Base-by-base conservation (phyloP, 2,329 filamentous ascomycete species). In the Aureobasidium sp. region DNA sequence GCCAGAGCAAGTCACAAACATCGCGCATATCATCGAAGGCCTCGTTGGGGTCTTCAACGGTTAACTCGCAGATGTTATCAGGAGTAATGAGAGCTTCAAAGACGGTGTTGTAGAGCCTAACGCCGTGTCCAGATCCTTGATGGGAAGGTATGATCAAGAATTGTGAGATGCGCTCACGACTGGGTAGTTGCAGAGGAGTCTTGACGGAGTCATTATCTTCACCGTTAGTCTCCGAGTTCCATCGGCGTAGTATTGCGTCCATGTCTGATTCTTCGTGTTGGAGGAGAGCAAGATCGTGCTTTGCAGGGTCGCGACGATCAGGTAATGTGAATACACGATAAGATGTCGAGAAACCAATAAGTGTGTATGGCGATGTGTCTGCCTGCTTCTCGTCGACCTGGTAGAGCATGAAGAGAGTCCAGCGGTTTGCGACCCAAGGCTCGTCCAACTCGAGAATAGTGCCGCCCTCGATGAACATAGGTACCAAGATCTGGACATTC, bases 381-480 rank as follows among this genome's bases (percentile, higher is more conserved):
- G 67, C 61, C 3, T 68, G 59, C 51, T 72, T 68, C 29, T 69
- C 60, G 32, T 69, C 67, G 32, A 68, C 61, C 41, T 67, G 62
- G 50, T 74, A 76, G 62, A 96, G 79, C 67, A 96, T 86, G 76
- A 91, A 97, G n/a, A 97, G 77, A 0, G 89, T 91, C 94, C 94
- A 99, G 69, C 93, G 84, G 64, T 91, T 84, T 23, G 87, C 75
- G 0, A 85, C 87, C 80, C 85, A 87, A 65, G 92, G 88, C 0
- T 87, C 82, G 42, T 91, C 85, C 2, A 87, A 78, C 17, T 84
- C 84, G 50, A 97, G 86, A 41, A 85, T 85, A 5, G 85, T 89
- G n/a, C 92, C 94, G 32, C 90, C 94, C 74, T 99, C 95, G 65
- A 99, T 97, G 73, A 91, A 95, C 64, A 97, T 80, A 17, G 90